Conservation (phyloP, 1,139 yeast species). For the Barnettozyma hawaiiensis region DNA sequence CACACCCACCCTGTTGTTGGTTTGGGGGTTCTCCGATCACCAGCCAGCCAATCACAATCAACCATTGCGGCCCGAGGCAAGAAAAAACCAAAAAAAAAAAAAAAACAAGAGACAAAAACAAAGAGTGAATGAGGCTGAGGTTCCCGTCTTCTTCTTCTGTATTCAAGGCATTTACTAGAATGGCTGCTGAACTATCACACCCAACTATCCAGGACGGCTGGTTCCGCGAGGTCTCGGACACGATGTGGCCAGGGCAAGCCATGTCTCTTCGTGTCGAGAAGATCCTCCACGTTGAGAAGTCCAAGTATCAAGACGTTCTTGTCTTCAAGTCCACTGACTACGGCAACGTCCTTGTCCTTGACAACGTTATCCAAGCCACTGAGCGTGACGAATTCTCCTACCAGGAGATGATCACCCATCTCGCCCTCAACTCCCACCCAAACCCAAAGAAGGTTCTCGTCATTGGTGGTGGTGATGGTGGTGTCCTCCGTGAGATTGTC, state of each 20-base stretch:
- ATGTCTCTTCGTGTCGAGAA: constrained; percentile 76
- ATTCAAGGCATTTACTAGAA: no score
- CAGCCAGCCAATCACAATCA: no score
- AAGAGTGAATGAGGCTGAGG: no score
- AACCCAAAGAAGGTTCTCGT: constrained; percentile 85
- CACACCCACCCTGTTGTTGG: no score
- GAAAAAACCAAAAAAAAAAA: no score
- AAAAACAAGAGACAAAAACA: no score
- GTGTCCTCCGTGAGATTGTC: constrained; percentile 86
- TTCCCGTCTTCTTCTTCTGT: no score
- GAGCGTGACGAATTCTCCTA: constrained; percentile 93
- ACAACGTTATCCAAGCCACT: constrained; percentile 87
- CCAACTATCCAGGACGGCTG: constrained; percentile 76
- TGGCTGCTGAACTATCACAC: constrained; percentile 47
- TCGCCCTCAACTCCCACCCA: constrained; percentile 85
- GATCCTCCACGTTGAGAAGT: constrained; percentile 71
- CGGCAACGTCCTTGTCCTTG: constrained; percentile 88
- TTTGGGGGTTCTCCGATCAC: no score
- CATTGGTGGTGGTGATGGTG: constrained; percentile 97
- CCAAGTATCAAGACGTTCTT: constrained; percentile 83
- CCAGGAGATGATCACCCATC: constrained; percentile 92
- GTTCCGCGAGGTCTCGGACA: constrained; percentile 83
- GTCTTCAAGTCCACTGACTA: constrained; percentile 83
- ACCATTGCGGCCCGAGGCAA: no score
- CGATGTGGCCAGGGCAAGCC: constrained; percentile 95